Evolutionary conservation across 495 filamentous ascomycete species (phyloP).

Genomic region (Chaetomium fimeti): DNA sequence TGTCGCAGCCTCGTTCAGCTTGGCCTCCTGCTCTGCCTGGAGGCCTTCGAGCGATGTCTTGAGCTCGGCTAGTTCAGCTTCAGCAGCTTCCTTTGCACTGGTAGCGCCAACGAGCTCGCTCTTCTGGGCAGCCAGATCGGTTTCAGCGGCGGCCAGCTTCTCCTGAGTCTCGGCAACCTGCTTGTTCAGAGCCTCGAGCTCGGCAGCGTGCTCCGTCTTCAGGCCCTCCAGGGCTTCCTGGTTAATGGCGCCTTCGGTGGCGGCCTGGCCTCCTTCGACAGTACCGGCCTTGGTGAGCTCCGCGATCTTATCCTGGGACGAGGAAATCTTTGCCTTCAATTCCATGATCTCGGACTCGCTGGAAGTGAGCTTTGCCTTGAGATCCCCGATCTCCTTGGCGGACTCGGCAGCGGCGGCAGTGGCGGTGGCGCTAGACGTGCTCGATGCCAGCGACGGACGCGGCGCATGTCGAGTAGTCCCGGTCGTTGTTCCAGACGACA

Average conservation of each 20-base stretch:
- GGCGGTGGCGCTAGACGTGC: constrained; percentile 31
- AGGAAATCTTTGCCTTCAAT: constrained; percentile 48
- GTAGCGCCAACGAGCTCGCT: constrained; percentile 38
- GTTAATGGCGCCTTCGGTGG: constrained; percentile 27
- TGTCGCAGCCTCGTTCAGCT: constrained; percentile 38
- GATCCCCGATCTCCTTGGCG: constrained; percentile 51
- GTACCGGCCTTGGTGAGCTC: constrained; percentile 41
- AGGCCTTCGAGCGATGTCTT: constrained; percentile 45
- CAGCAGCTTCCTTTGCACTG: constrained; percentile 39
- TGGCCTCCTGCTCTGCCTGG: constrained; percentile 41
- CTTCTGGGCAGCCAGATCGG: constrained; percentile 41
- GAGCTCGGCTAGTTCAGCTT: constrained; percentile 42
- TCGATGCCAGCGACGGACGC: constrained; percentile 42
- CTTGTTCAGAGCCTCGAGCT: constrained; percentile 43
- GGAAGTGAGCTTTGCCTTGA: constrained; percentile 50
- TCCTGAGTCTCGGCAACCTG: constrained; percentile 45
- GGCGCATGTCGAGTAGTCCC: constrained; percentile 35
- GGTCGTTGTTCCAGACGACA: constrained; percentile 14
- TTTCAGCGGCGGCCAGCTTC: constrained; percentile 45
- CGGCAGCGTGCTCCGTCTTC: constrained; percentile 48
- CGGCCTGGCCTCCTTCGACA: constrained; percentile 25
- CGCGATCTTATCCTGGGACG: constrained; percentile 45
- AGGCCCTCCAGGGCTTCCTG: constrained; percentile 47
- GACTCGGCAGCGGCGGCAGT: constrained; percentile 38
- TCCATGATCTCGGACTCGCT: constrained; percentile 51